Evolutionary conservation across 768 basidiomycete genomes (phyloP).

Genomic region (Russula sp.): DNA sequence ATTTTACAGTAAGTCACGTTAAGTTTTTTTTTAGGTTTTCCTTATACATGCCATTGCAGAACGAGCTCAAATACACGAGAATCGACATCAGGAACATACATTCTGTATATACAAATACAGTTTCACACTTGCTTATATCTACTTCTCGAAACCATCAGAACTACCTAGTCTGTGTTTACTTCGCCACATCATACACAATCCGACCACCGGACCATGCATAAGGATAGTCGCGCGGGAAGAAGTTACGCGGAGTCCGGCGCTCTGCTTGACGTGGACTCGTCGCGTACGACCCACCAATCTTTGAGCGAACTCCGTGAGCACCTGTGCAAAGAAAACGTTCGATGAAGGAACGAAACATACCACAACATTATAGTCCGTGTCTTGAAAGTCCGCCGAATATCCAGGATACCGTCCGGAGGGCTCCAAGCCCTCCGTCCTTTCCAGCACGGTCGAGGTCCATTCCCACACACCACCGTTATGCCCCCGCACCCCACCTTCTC

Average conservation of each 20-base stretch:
- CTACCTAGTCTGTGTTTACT: neutral
- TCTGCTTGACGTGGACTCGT: slow-evolving; percentile 79
- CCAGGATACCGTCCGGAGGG: slow-evolving; percentile 82
- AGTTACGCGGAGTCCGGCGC: slow-evolving; percentile 75
- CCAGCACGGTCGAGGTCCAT: slow-evolving; percentile 85
- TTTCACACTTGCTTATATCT: neutral
- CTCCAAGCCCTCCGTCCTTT: slow-evolving; percentile 64
- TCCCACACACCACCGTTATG: slow-evolving; percentile 98
- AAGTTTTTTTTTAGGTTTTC: too few relatives aligned
- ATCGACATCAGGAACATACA: neutral
- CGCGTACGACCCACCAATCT: slow-evolving; percentile 89
- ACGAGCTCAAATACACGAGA: neutral
- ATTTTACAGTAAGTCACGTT: too few relatives aligned
- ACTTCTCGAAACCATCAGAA: neutral
- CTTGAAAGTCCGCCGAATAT: slow-evolving; percentile 89
- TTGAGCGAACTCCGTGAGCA: slow-evolving; percentile 13
- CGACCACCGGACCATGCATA: slow-evolving; percentile 83
- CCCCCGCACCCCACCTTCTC: slow-evolving; percentile 46
- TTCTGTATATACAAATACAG: neutral
- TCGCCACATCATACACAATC: slow-evolving; percentile 44
- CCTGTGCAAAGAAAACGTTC: neutral
- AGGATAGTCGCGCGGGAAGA: slow-evolving; percentile 86
- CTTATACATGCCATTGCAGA: too few relatives aligned
- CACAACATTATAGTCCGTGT: slow-evolving; percentile 77
- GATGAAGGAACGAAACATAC: slow-evolving; percentile 40